These are phyloP conservation scores for Chaetoceros tenuissimus DNA, from an alignment of 108 stramenopile species.

Conservation along the genomic window DNA sequence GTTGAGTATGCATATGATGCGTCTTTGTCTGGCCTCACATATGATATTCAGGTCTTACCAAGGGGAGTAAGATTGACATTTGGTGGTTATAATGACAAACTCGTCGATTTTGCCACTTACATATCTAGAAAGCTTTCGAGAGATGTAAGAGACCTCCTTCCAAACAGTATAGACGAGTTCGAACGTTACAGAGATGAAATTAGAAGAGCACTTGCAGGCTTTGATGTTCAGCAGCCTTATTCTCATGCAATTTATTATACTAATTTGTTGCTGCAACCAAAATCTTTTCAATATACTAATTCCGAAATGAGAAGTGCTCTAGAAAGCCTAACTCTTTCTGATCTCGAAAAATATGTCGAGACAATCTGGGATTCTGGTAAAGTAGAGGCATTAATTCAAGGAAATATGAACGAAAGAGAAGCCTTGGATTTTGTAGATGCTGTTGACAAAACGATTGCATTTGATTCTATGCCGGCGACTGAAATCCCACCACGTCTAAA, in stretches of 20 bases:
- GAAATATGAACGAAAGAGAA: constrained; percentile 65
- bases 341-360: constrained; percentile 48
- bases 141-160: constrained; percentile 50
- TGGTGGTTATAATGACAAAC: constrained; percentile 83
- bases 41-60: constrained; percentile 62
- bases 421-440: constrained; percentile 52
- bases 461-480: constrained; percentile 47
- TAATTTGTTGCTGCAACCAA: constrained; percentile 40
- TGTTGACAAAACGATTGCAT: constrained; percentile 57
- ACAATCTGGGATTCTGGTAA: constrained; percentile 63
- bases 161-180: constrained; percentile 61
- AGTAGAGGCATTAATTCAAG: constrained; percentile 70
- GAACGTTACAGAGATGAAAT: constrained; percentile 76
- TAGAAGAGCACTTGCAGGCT: constrained; percentile 32
- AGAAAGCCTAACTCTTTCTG: constrained; percentile 25
- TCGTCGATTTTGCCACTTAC: constrained; percentile 55
- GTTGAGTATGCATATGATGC: constrained; percentile 74
- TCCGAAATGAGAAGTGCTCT: constrained; percentile 40
- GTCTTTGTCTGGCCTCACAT: constrained; percentile 62
- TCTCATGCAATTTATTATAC: constrained; percentile 60
- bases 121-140: constrained; percentile 47
- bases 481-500: constrained; percentile 50
- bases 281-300: constrained; percentile 49
- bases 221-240: constrained; percentile 78
- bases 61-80: constrained; percentile 74